Conservation (phyloP, 345 rosid genomes). For the Crucihimalaya himalaica region DNA sequence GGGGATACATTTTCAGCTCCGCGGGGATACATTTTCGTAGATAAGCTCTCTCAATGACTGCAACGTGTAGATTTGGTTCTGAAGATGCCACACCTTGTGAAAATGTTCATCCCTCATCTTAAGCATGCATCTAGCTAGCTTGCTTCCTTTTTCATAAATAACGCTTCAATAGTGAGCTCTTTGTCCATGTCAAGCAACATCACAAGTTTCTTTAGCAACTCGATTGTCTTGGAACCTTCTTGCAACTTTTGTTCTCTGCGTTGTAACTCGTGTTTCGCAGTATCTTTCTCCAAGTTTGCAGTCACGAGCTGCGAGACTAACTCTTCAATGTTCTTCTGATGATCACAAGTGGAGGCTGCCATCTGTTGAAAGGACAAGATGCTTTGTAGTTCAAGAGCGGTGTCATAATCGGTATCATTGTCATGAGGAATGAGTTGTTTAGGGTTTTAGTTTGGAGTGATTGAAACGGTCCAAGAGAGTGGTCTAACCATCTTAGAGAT, state of each 20-base stretch:
- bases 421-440: conserved; percentile 23
- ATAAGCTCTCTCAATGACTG: conserved; percentile 39
- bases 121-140: conserved; percentile 52
- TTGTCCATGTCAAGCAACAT: conserved; percentile 71
- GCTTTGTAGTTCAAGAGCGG: conserved; percentile 11
- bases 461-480: conserved; percentile 42
- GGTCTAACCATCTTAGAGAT: conserved; percentile 55
- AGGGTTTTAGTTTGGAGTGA: conserved; percentile 7
- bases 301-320: conserved; percentile 48
- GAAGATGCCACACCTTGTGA: conserved; percentile 46
- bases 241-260: conserved; percentile 35
- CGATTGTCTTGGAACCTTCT: conserved; percentile 54
- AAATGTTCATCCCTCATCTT: conserved; percentile 63
- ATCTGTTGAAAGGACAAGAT: conserved; percentile 25
- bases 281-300: conserved; percentile 52
- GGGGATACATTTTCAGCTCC: conserved; percentile 11
- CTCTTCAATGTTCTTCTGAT: conserved; percentile 1
- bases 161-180: conserved; percentile 48
- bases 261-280: conserved; percentile 36
- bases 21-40: not conserved
- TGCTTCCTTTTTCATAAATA: conserved; percentile 62
- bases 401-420: conserved; percentile 5
- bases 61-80: conserved; percentile 45
- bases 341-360: conserved; percentile 3
- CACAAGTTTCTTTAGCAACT: conserved; percentile 58